Evolutionary conservation across 2,329 filamentous ascomycete genomes (phyloP).

Genomic region (Fusarium papillatum): DNA sequence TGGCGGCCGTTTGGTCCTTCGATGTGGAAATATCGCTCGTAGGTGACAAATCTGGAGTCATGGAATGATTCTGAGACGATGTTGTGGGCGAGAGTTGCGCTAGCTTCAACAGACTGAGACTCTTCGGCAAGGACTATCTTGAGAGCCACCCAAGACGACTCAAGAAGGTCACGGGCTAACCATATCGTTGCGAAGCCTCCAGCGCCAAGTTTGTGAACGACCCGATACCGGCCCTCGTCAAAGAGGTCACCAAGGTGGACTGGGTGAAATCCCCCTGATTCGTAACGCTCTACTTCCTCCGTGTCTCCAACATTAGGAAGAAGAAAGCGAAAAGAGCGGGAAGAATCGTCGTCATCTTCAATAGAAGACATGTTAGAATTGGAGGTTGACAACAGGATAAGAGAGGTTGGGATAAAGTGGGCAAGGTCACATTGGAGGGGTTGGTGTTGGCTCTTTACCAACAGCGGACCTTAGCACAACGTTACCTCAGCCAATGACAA

Average conservation of each 20-base stretch:
- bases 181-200: constrained; percentile 60
- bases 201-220: constrained; percentile 57
- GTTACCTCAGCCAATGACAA: background rate
- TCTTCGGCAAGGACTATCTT: constrained; percentile 39
- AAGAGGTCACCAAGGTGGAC: constrained; percentile 54
- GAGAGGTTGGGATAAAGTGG: background rate
- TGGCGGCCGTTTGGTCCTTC: constrained; percentile 44
- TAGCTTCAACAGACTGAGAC: constrained; percentile 11
- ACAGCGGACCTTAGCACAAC: background rate
- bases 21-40: constrained; percentile 4
- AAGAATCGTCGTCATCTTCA: background rate
- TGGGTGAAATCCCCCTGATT: constrained; percentile 56
- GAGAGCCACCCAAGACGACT: constrained; percentile 36
- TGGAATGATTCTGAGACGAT: constrained; percentile 1
- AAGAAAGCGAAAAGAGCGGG: background rate
- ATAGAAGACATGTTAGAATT: background rate
- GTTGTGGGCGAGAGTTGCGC: background rate
- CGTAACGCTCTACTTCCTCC: constrained; percentile 42
- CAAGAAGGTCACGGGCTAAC: constrained; percentile 51
- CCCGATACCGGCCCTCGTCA: constrained; percentile 53
- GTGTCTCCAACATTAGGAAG: background rate
- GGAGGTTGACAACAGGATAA: background rate
- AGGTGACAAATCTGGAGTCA: constrained; percentile 17
- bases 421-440: background rate
- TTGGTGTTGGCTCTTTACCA: background rate